Evolutionary conservation across 805 yeast genomes (phyloP).

Genomic region (Pichia heedii): DNA sequence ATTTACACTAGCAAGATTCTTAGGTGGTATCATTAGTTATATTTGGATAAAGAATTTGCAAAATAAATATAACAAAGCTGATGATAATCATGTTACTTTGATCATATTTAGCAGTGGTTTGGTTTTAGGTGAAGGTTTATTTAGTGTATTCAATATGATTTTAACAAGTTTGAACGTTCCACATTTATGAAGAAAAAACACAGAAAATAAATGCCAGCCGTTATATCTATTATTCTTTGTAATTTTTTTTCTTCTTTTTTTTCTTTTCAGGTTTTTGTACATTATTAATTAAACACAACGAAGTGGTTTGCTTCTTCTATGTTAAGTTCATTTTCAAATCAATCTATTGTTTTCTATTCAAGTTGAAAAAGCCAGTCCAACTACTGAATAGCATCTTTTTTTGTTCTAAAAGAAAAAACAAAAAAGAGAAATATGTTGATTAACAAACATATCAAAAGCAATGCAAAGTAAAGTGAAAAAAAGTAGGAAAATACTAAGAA

Average conservation of each 20-base stretch:
- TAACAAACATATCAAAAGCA: background rate
- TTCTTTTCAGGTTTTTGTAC: too few species aligned
- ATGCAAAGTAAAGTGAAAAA: background rate
- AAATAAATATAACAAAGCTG: slow-evolving; percentile 1
- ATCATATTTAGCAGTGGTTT: slow-evolving; percentile 88
- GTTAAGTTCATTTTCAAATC: too few species aligned
- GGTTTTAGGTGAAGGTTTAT: slow-evolving; percentile 88
- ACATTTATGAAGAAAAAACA: slow-evolving; percentile 44
- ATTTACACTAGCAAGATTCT: slow-evolving; percentile 84
- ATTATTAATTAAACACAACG: too few species aligned
- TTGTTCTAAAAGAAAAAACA: background rate
- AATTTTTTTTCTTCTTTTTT: background rate
- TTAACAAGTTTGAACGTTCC: slow-evolving; percentile 63
- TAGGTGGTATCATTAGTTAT: slow-evolving; percentile 72
- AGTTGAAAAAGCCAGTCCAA: too few species aligned
- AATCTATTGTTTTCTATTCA: too few species aligned
- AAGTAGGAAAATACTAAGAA: background rate
- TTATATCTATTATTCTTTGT: background rate
- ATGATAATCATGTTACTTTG: slow-evolving; percentile 47
- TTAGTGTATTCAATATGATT: slow-evolving; percentile 74
- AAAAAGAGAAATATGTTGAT: too few species aligned
- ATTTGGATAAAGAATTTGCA: slow-evolving; percentile 38
- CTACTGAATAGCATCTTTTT: too few species aligned
- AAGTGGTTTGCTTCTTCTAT: too few species aligned
- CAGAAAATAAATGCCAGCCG: too few species aligned